Evolutionary conservation across 306 rosid genomes (phyloP).

Genomic region (Gleditsia sinensis): DNA sequence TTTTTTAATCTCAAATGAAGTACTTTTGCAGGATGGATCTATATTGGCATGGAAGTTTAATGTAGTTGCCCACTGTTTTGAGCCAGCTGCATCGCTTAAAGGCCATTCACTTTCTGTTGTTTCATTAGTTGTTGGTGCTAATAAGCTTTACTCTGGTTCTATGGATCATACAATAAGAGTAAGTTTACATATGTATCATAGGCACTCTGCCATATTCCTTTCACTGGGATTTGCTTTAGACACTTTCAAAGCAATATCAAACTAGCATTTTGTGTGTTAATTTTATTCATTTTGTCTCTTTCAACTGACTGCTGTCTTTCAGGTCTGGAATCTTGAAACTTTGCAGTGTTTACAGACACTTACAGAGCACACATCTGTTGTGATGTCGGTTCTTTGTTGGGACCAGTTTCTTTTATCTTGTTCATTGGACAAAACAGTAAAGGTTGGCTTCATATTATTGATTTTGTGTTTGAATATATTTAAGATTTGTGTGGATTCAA

Average conservation of each 20-base stretch:
- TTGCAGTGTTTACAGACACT: slow-evolving; percentile 91
- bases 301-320: slow-evolving; percentile 38
- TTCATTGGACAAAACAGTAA: slow-evolving; percentile 82
- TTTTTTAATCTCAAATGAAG: slow-evolving; percentile 28
- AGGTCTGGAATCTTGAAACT: slow-evolving; percentile 94
- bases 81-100: slow-evolving; percentile 86
- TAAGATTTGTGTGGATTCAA: background rate
- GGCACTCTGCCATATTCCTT: background rate
- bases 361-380: slow-evolving; percentile 83
- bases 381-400: slow-evolving; percentile 98
- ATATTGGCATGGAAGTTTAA: slow-evolving; percentile 91
- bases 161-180: slow-evolving; percentile 89
- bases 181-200: slow-evolving; percentile 32
- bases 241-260: slow-evolving; percentile 8
- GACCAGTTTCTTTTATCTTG: slow-evolving; percentile 90
- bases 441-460: slow-evolving; percentile 51
- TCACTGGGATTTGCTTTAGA: background rate
- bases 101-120: slow-evolving; percentile 84
- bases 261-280: slow-evolving; percentile 19
- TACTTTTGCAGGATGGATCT: slow-evolving; percentile 76
- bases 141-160: slow-evolving; percentile 93
- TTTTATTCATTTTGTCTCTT: background rate
- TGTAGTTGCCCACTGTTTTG: slow-evolving; percentile 63
- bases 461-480: background rate
- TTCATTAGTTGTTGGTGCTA: slow-evolving; percentile 94